phyloP scores from a whole-genome alignment of 345 rosid genomes.

The Eucalyptus caleyi region DNA sequence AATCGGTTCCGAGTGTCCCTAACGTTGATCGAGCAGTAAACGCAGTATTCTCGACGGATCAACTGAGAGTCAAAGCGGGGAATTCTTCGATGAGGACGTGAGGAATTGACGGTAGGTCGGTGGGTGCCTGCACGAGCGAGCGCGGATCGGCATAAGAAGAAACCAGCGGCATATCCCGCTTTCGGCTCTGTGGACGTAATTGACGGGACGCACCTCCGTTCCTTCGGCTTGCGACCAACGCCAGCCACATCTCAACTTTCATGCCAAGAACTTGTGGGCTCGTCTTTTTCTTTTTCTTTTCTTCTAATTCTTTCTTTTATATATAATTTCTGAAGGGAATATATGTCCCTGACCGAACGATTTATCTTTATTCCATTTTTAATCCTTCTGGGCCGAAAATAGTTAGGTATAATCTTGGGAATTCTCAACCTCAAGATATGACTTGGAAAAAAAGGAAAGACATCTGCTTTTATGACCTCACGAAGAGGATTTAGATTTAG shows the following conservation, averaged over 20 bases:
- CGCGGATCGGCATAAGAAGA: not conserved
- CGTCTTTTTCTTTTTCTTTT: not conserved
- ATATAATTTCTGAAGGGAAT: not conserved
- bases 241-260: not conserved
- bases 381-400: not conserved
- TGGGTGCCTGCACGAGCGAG: not conserved
- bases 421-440: not conserved
- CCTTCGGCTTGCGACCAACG: not conserved
- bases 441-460: too few relatives aligned
- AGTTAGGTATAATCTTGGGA: not conserved
- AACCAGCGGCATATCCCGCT: not conserved
- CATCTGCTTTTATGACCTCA: too few relatives aligned
- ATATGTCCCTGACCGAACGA: not conserved
- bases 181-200: not conserved
- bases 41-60: not conserved
- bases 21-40: fast-evolving
- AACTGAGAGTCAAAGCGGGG: not conserved
- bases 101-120: not conserved
- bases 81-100: not conserved
- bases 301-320: not conserved
- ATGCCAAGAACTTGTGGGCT: not conserved
- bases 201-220: not conserved
- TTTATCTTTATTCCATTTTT: not conserved
- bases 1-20: not conserved
- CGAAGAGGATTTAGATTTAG: not conserved